These are phyloP conservation scores for Hysterium pulicare DNA, from an alignment of 2,329 filamentous ascomycete species.

Conservation along the genomic window DNA sequence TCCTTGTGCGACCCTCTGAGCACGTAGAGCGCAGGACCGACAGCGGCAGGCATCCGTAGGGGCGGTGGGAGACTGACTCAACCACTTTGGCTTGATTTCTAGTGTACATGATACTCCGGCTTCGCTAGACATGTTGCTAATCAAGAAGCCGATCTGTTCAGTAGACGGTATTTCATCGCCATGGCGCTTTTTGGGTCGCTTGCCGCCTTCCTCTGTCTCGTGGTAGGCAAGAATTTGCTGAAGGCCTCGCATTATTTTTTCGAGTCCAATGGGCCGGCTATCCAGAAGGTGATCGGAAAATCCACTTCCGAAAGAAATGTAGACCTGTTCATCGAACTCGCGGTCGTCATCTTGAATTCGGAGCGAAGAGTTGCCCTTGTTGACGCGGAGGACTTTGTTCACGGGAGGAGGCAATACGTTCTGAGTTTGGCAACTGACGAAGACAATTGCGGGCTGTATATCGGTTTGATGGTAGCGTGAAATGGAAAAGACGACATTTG, in stretches of 20 bases:
- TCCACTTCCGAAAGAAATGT: constrained; percentile 22
- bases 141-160: constrained; percentile 22
- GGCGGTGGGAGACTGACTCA: constrained; percentile 45
- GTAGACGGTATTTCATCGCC: not conserved
- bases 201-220: not conserved
- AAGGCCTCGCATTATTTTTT: not conserved
- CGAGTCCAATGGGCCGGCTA: constrained; percentile 1
- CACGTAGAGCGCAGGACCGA: constrained; percentile 46
- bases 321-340: constrained; percentile 24
- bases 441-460: constrained; percentile 8
- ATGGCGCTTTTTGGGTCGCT: not conserved
- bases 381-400: constrained; percentile 26
- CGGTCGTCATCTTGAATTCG: constrained; percentile 21
- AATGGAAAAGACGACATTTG: constrained; percentile 32
- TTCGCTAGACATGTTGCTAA: constrained; percentile 28
- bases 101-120: constrained; percentile 23
- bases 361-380: constrained; percentile 26
- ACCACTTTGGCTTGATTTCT: constrained; percentile 50
- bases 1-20: constrained; percentile 21
- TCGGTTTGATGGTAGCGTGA: not conserved
- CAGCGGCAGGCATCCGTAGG: constrained; percentile 40
- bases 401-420: constrained; percentile 7
- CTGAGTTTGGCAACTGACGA: constrained; percentile 12
- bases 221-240: not conserved
- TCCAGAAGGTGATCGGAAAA: constrained; percentile 4